Evolutionary conservation across 2,329 filamentous ascomycete species (phyloP).

Genomic region (Penicillium sp.): DNA sequence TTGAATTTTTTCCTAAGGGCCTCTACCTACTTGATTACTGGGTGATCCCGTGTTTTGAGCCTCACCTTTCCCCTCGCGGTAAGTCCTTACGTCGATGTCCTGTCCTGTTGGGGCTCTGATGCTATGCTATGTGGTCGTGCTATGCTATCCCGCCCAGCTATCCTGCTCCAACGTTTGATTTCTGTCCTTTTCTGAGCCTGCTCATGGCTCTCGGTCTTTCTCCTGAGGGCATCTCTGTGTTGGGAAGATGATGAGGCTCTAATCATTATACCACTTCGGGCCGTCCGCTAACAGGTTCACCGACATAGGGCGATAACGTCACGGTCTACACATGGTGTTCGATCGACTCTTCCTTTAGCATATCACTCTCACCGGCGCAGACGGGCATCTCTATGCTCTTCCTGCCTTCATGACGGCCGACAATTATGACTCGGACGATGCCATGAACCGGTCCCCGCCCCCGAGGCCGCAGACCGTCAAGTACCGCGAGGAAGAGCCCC

Average conservation of each 20-base stretch:
- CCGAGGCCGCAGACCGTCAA: conserved; percentile 31
- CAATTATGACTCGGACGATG: conserved; percentile 43
- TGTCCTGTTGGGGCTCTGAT: no score
- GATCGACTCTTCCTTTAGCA: not conserved
- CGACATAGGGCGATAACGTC: not conserved
- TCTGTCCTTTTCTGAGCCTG: not conserved
- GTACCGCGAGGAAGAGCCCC: conserved; percentile 30
- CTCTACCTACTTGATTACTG: not conserved
- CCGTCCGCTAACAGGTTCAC: not conserved
- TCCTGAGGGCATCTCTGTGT: not conserved
- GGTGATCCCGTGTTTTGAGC: not conserved
- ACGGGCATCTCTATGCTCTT: conserved; percentile 6
- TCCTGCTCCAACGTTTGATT: not conserved
- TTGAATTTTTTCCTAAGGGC: not conserved
- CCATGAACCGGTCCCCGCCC: conserved; percentile 37
- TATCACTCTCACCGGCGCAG: not conserved
- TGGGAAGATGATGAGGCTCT: not conserved
- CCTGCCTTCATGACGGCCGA: conserved; percentile 35
- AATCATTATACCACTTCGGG: not conserved
- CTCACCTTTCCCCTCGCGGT: not conserved
- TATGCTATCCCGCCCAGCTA: no score
- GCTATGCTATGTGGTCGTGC: no score
- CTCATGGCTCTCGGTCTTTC: not conserved
- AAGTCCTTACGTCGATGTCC: not conserved
- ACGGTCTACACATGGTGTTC: not conserved